These are phyloP conservation scores for Salix udensis DNA, from an alignment of 345 rosid genomes.

Conservation along the genomic window DNA sequence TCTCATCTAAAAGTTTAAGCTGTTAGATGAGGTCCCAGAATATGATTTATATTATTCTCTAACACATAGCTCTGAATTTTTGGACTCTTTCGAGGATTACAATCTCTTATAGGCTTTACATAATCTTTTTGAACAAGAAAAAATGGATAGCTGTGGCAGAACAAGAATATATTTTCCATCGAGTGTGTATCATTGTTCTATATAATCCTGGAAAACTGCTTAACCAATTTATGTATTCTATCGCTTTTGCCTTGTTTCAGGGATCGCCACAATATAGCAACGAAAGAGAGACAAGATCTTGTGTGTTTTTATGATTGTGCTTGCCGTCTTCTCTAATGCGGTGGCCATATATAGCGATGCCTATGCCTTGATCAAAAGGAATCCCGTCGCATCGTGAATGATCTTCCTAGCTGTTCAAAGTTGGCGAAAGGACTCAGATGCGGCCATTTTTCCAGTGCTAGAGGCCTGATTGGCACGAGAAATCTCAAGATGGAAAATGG, in stretches of 20 bases:
- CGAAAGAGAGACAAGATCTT: conserved; percentile 61
- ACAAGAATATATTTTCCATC: not conserved
- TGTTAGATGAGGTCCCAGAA: rapidly evolving
- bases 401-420: not conserved
- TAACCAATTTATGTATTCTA: not conserved
- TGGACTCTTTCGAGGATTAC: not conserved
- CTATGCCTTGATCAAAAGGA: conserved; percentile 51
- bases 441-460: not conserved
- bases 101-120: not conserved
- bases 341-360: conserved; percentile 84
- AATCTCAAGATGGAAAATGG: conserved; percentile 3
- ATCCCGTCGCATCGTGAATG: conserved; percentile 23
- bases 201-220: not conserved
- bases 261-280: conserved; percentile 70
- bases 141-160: not conserved
- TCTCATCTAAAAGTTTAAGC: no score
- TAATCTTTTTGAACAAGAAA: not conserved
- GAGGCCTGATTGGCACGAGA: conserved; percentile 1
- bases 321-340: conserved; percentile 65
- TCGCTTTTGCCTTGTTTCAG: conserved; percentile 35
- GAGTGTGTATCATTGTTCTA: not conserved
- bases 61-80: not conserved
- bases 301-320: conserved; percentile 60
- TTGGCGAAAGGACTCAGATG: not conserved
- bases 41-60: no score